Evolutionary conservation across 129 eudicot species (phyloP).

Genomic region (Escallonia rubra): DNA sequence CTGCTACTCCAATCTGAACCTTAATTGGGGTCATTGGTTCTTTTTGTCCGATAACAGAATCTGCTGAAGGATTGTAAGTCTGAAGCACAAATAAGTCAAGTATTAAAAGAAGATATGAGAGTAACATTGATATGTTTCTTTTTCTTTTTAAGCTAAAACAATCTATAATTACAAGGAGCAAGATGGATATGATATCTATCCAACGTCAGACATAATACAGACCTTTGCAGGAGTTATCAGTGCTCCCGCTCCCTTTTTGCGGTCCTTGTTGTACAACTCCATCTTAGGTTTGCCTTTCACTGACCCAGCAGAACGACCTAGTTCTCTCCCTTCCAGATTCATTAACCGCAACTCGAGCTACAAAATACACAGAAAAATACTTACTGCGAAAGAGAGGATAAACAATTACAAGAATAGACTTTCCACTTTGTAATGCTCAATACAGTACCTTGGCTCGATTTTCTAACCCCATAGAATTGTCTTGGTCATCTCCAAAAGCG

Average conservation of each 20-base stretch:
- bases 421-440: too few species aligned
- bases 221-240: conserved; percentile 83
- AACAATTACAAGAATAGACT: too few species aligned
- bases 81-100: conserved; percentile 9
- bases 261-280: conserved; percentile 73
- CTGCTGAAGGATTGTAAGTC: conserved; percentile 74
- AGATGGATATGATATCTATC: neutral
- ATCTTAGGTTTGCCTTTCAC: conserved; percentile 83
- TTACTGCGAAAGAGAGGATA: too few species aligned
- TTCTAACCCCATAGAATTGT: conserved; percentile 57
- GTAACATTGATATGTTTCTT: neutral
- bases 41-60: conserved; percentile 53
- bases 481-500: conserved; percentile 52
- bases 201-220: neutral
- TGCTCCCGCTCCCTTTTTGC: conserved; percentile 69
- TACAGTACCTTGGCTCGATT: conserved; percentile 26
- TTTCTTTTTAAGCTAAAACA: too few species aligned
- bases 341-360: conserved; percentile 84
- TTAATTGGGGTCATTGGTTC: conserved; percentile 25
- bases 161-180: neutral
- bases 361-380: neutral
- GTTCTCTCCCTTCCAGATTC: conserved; percentile 70
- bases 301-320: conserved; percentile 77
- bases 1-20: neutral
- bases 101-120: neutral